Conservation (phyloP, 2,329 filamentous ascomycete species). For the Phyllosticta citribraziliensis region DNA sequence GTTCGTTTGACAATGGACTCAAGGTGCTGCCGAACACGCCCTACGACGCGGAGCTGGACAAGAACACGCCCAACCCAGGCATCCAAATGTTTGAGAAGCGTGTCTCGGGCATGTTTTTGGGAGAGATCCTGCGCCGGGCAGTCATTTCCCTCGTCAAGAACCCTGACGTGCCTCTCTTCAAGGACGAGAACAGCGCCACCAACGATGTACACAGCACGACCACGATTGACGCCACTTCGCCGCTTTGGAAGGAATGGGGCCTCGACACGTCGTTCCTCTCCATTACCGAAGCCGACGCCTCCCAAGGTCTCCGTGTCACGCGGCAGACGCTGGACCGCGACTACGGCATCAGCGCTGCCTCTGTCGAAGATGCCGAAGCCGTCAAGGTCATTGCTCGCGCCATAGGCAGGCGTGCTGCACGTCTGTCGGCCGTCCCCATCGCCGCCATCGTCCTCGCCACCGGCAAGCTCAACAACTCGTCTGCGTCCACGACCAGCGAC, state of each 20-base stretch:
- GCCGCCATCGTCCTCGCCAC: constrained; percentile 76
- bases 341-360: constrained; percentile 66
- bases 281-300: constrained; percentile 71
- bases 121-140: constrained; percentile 77
- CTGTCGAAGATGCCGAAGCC: constrained; percentile 74
- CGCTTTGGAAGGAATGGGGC: constrained; percentile 72
- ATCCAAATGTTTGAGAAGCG: constrained; percentile 99
- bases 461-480: constrained; percentile 48
- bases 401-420: constrained; percentile 78
- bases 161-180: constrained; percentile 60
- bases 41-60: constrained; percentile 73
- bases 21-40: constrained; percentile 76
- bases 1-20: constrained; percentile 91
- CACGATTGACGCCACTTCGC: constrained; percentile 53
- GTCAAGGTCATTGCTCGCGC: constrained; percentile 77
- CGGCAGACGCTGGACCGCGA: constrained; percentile 69
- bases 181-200: constrained; percentile 59
- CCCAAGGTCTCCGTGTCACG: constrained; percentile 59
- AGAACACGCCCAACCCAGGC: constrained; percentile 76
- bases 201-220: constrained; percentile 63
- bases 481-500: constrained; percentile 26
- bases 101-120: constrained; percentile 95
- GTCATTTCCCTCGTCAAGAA: constrained; percentile 64
- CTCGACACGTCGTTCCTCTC: constrained; percentile 87
- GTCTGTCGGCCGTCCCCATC: constrained; percentile 79